Conservation (phyloP, 345 rosid genomes). For the Toxicodendron radicans region DNA sequence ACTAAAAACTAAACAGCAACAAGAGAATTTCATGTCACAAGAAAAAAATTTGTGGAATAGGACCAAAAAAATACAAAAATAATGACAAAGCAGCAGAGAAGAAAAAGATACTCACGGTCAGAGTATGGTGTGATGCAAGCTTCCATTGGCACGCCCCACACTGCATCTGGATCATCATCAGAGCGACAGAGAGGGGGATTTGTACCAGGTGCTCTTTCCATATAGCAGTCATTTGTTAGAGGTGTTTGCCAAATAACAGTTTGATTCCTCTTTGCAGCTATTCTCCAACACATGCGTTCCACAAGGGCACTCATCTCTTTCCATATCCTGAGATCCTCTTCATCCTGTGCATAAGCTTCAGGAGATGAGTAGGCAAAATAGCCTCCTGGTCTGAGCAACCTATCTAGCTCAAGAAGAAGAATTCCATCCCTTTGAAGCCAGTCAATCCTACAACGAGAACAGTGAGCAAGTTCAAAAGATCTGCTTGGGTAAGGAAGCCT, state of each 20-base stretch:
- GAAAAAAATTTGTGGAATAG: background rate
- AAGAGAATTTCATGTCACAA: background rate
- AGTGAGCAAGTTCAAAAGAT: constrained; percentile 95
- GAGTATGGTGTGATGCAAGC: constrained; percentile 90
- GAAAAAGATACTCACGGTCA: constrained; percentile 60
- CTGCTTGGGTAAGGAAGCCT: constrained; percentile 99
- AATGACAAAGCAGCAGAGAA: constrained; percentile 7
- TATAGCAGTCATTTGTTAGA: constrained; percentile 82
- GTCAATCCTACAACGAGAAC: constrained; percentile 97
- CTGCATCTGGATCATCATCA: constrained; percentile 92
- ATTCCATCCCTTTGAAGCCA: constrained; percentile 99
- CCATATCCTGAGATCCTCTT: constrained; percentile 93
- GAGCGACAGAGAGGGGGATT: constrained; percentile 90
- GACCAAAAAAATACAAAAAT: background rate
- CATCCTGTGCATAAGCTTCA: constrained; percentile 98
- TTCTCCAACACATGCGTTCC: constrained; percentile 92
- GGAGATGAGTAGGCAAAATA: constrained; percentile 99
- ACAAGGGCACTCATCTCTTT: constrained; percentile 92
- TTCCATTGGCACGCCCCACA: constrained; percentile 81
- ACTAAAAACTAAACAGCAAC: background rate
- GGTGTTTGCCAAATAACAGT: constrained; percentile 98
- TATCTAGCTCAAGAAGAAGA: constrained; percentile 96
- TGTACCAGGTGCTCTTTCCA: constrained; percentile 75
- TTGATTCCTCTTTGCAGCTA: constrained; percentile 89
- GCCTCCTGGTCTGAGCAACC: constrained; percentile 96